phyloP scores from a whole-genome alignment of 2,329 filamentous ascomycete species.

The Colletotrichum eleusines region DNA sequence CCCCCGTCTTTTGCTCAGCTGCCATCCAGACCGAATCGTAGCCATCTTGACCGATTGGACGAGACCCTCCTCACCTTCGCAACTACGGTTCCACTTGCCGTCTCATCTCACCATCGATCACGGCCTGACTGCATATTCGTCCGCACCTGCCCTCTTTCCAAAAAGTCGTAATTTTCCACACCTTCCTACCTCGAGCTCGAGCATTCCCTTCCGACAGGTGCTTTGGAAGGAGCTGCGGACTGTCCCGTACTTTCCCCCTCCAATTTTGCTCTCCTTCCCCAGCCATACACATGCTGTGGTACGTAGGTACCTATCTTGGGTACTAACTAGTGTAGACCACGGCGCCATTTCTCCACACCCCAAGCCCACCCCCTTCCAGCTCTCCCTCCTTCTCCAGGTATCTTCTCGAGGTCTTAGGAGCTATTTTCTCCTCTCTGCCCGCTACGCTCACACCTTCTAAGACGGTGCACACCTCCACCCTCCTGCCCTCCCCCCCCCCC shows the following conservation, averaged over 20 bases:
- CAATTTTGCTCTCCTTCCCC: neutral
- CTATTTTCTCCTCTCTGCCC: neutral
- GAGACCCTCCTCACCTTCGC: slow-evolving; percentile 10
- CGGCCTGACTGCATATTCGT: slow-evolving; percentile 1
- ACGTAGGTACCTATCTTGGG: too few species aligned
- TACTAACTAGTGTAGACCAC: neutral
- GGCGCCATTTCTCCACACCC: neutral
- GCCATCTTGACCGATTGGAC: slow-evolving; percentile 30
- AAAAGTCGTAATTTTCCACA: neutral
- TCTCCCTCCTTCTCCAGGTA: slow-evolving; percentile 7
- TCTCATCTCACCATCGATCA: slow-evolving; percentile 31
- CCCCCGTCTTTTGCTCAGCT: slow-evolving; percentile 13
- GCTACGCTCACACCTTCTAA: slow-evolving; percentile 24
- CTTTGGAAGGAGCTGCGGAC: neutral
- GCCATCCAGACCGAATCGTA: slow-evolving; percentile 26
- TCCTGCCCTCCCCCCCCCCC: neutral
- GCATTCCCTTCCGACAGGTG: neutral
- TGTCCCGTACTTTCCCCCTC: neutral
- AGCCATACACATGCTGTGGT: neutral
- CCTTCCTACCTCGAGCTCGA: neutral
- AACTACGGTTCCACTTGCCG: slow-evolving; percentile 30
- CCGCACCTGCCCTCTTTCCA: slow-evolving; percentile 2
- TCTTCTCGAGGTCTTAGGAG: slow-evolving; percentile 9
- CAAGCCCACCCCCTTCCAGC: neutral
- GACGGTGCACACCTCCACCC: slow-evolving; percentile 20